Conservation (phyloP, 169 alveolate species). For the Plasmodium gaboni region DNA sequence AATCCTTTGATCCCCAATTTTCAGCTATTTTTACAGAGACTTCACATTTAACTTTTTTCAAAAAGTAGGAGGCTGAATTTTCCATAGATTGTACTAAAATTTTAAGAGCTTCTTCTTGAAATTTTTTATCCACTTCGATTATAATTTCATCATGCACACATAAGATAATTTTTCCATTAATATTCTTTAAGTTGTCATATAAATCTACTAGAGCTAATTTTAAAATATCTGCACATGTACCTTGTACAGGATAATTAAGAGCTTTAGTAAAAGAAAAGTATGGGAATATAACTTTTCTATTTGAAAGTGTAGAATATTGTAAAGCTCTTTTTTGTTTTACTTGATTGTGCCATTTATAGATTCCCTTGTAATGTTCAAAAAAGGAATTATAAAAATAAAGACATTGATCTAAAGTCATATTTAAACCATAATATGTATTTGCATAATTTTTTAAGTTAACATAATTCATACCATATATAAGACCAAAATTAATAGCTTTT, state of each 20-base stretch:
- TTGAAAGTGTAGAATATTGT: slow-evolving; percentile 81
- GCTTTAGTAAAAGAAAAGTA: slow-evolving; percentile 88
- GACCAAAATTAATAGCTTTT: slow-evolving; percentile 91
- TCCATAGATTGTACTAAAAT: slow-evolving; percentile 86
- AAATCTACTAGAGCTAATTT: slow-evolving; percentile 87
- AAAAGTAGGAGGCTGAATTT: slow-evolving; percentile 86
- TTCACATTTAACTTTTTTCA: slow-evolving; percentile 87
- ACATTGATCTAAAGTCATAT: slow-evolving; percentile 84
- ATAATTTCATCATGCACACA: slow-evolving; percentile 90
- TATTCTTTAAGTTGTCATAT: slow-evolving; percentile 77
- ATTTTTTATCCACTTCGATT: slow-evolving; percentile 84
- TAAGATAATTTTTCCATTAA: slow-evolving; percentile 84
- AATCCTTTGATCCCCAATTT: slow-evolving; percentile 89
- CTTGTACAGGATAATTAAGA: slow-evolving; percentile 91
- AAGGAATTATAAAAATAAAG: slow-evolving; percentile 83
- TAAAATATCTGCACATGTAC: slow-evolving; percentile 91
- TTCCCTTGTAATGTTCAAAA: slow-evolving; percentile 87
- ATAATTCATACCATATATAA: slow-evolving; percentile 90
- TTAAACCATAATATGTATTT: slow-evolving; percentile 84
- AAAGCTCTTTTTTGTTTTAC: slow-evolving; percentile 79
- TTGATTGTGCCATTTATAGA: slow-evolving; percentile 88
- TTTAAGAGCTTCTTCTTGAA: slow-evolving; percentile 84
- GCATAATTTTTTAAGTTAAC: slow-evolving; percentile 88
- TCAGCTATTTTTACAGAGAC: slow-evolving; percentile 89
- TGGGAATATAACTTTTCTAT: slow-evolving; percentile 87